phyloP scores from a whole-genome alignment of 129 eudicot species.

The Centella asiatica region DNA sequence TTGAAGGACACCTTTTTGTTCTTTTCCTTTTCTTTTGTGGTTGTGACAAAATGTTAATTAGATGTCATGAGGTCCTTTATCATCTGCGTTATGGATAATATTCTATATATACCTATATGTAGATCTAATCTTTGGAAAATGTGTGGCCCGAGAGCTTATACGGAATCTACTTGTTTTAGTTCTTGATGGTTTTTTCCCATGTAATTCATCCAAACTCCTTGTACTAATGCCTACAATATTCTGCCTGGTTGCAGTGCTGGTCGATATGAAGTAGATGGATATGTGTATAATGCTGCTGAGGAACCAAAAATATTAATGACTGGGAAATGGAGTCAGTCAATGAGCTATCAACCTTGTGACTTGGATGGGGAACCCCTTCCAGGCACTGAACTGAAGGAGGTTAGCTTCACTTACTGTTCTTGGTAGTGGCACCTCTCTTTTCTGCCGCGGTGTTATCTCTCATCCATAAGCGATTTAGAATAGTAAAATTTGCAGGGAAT shows the following conservation, averaged over 20 bases:
- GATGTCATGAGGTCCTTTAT: no score
- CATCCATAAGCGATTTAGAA: background rate
- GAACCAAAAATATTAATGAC: constrained; percentile 98
- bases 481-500: background rate
- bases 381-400: constrained; percentile 85
- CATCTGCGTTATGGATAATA: no score
- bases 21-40: no score
- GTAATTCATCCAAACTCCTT: background rate
- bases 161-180: background rate
- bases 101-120: no score
- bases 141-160: background rate
- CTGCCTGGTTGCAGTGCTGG: constrained; percentile 54
- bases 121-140: no score
- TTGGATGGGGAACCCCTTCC: constrained; percentile 89
- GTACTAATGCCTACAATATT: background rate
- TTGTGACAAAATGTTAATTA: no score
- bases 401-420: constrained; percentile 16
- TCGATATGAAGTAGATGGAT: constrained; percentile 96
- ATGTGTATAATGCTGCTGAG: constrained; percentile 74
- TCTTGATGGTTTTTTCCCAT: background rate
- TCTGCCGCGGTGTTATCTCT: background rate
- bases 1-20: no score
- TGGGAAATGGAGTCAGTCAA: constrained; percentile 81
- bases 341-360: constrained; percentile 95
- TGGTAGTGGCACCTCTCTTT: background rate